These are phyloP conservation scores for Chytriomyces hyalinus DNA, from an alignment of 192 early-diverging fungal species.

Conservation along the genomic window DNA sequence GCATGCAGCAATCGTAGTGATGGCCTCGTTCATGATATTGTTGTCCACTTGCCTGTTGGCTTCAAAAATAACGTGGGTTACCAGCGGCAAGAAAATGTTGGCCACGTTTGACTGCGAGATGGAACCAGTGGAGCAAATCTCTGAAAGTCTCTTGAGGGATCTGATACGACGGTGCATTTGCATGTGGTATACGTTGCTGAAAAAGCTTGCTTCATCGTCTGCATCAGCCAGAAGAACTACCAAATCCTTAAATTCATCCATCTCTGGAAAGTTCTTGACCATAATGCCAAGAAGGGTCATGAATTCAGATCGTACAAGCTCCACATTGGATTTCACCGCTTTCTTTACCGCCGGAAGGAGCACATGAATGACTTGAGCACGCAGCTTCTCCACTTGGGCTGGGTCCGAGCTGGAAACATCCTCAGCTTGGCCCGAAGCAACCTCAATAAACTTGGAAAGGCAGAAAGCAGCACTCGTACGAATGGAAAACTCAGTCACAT, in stretches of 20 bases:
- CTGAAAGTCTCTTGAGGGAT: conserved; percentile 74
- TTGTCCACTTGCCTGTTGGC: conserved; percentile 68
- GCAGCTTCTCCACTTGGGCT: conserved; percentile 19
- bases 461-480: conserved; percentile 80
- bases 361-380: conserved; percentile 51
- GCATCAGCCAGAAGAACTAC: conserved; percentile 65
- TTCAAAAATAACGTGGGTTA: conserved; percentile 88
- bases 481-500: conserved; percentile 85
- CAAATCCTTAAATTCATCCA: conserved; percentile 71
- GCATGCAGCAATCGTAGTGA: conserved; percentile 75
- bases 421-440: conserved; percentile 43
- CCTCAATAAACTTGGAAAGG: conserved; percentile 73
- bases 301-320: conserved; percentile 75
- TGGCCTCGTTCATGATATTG: conserved; percentile 82
- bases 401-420: conserved; percentile 18
- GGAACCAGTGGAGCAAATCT: conserved; percentile 47
- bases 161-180: conserved; percentile 92
- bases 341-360: conserved; percentile 76
- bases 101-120: conserved; percentile 59
- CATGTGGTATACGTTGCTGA: conserved; percentile 93
- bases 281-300: conserved; percentile 65
- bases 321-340: conserved; percentile 57
- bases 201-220: conserved; percentile 94
- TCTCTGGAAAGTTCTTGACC: conserved; percentile 64
- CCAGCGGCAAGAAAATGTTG: conserved; percentile 82